Base-by-base conservation (phyloP, 495 filamentous ascomycete species). In the Penicillium waksmanii region DNA sequence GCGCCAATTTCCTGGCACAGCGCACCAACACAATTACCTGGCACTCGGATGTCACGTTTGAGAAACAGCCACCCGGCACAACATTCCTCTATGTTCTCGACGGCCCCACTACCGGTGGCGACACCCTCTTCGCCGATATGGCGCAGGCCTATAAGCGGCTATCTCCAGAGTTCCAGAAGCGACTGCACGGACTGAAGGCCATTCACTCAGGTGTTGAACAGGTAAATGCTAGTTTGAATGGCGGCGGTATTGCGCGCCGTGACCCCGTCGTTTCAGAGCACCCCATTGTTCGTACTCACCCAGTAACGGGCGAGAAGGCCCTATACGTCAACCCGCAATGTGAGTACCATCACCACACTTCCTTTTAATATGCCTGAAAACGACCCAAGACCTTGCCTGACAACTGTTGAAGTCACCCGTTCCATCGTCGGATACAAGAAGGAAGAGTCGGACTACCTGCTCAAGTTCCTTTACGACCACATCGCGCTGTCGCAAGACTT, bases 321-420 rank as follows among this genome's bases (percentile, higher is more conserved):
- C 73, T 96, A 9, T 96, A 85, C 63, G 86, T 97, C 46, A 96
- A 96, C 67, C 87, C 88, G 9, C 89, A 94, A 71, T 96, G 91
- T 92, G 73, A 84, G 87, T 68, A 0, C 35, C 23, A 84, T 85
- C 68, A 0, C 35, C 19, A 2, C 23, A 40, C n/a, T 12, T 21
- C 8, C 19, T 43, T 7, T 6, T 13, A 43, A 17, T 43, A 19
- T 44, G 36, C 8, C 17, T 9, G 42, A 6, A 44, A 44, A 44
- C 2, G 42, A 18, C 12, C 42, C 7, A 44, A 3, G 5, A 19
- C 2, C 25, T n/a, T n/a, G 31, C n/a, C 44, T 17, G n/a, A 47
- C 50, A 5, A 18, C 13, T 10, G 6, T 23, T 3, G 0, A 50
- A 85, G 82, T 85, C 72, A 85, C 84, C 2, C 78, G 81, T 7